Percentiles rank a stretch among this genome's conserved stretches.
Evolutionary conservation across 768 basidiomycete species (phyloP).

Genomic region (Tricholoma terreum): DNA sequence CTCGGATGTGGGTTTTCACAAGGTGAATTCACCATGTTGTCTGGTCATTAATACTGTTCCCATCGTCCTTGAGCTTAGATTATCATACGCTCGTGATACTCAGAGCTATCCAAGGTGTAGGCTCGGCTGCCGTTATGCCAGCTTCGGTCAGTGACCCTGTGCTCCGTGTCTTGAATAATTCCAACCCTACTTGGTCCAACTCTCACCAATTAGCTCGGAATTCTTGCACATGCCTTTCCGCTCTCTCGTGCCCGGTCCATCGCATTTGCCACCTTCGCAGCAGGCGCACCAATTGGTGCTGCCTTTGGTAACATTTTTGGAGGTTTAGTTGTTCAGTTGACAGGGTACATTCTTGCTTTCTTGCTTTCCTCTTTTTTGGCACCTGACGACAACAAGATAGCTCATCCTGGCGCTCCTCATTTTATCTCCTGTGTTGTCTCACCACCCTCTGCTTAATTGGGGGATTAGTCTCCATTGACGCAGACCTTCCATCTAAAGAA

Average conservation of each 20-base stretch:
- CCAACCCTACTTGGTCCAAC: not conserved
- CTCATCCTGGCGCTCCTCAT: constrained; percentile 63
- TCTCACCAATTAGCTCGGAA: constrained; percentile 54
- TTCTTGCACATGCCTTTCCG: constrained; percentile 77
- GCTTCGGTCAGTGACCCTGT: constrained; percentile 50
- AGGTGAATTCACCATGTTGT: constrained; percentile 32
- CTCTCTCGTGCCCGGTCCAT: constrained; percentile 60
- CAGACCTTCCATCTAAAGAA: constrained; percentile 46
- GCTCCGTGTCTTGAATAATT: constrained; percentile 1
- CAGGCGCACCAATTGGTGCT: constrained; percentile 81
- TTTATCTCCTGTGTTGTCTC: constrained; percentile 59
- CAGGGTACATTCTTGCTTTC: constrained; percentile 28
- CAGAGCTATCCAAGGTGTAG: constrained; percentile 79
- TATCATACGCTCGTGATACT: constrained; percentile 63
- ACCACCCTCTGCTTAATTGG: constrained; percentile 48
- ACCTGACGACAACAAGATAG: constrained; percentile 18
- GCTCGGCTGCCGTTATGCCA: constrained; percentile 72
- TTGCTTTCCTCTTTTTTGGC: not conserved
- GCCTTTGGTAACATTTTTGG: constrained; percentile 69
- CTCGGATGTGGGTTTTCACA: constrained; percentile 64
- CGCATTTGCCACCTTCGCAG: constrained; percentile 82
- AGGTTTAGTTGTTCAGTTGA: constrained; percentile 63
- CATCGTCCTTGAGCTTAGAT: constrained; percentile 33
- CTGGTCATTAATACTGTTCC: not conserved
- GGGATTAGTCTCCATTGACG: constrained; percentile 59